Evolutionary conservation across 148 eudicot genomes (phyloP).

Genomic region (Arctostaphylos glauca): DNA sequence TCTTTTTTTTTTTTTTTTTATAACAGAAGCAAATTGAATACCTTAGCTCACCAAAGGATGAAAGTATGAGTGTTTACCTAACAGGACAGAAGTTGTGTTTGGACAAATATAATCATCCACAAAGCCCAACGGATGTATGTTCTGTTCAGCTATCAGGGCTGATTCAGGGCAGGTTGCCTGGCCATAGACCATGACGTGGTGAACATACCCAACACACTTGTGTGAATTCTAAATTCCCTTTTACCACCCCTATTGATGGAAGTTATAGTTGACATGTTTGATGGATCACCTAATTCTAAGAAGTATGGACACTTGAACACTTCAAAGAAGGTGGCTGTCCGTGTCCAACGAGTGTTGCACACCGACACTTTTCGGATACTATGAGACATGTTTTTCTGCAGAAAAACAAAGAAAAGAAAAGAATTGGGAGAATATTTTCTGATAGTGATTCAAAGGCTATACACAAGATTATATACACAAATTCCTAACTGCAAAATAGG

Average conservation of each 20-base stretch:
- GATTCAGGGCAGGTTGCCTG: neutral
- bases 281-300: neutral
- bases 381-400: too few species aligned
- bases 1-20: neutral
- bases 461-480: too few species aligned
- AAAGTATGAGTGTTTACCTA: neutral
- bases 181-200: neutral
- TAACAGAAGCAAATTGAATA: neutral
- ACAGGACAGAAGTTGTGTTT: neutral
- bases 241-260: neutral
- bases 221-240: constrained; percentile 1
- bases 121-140: neutral
- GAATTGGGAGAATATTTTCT: too few species aligned
- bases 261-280: neutral
- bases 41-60: neutral
- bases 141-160: neutral
- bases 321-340: too few species aligned
- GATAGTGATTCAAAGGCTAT: too few species aligned
- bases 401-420: too few species aligned
- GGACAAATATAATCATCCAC: neutral
- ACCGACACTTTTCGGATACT: too few species aligned
- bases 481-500: too few species aligned
- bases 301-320: too few species aligned
- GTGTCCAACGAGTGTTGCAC: too few species aligned
- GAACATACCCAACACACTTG: neutral